Evolutionary conservation across 139 green algal genomes (phyloP), one percentile per base, ranked within the genome.

Genomic region (Chlamydomonas asymmetrica): DNA sequence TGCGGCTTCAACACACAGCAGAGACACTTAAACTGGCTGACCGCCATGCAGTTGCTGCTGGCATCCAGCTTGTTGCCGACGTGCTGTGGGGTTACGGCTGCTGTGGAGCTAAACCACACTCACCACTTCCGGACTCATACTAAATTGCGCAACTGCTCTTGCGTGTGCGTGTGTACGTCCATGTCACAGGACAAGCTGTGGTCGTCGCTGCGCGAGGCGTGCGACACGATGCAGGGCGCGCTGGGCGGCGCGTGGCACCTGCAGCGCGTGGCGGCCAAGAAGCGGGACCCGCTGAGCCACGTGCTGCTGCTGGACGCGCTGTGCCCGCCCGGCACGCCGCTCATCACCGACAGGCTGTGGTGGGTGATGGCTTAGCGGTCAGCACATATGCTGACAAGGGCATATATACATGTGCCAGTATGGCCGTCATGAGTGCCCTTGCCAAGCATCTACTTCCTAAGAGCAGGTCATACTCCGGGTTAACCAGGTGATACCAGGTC

Each of bases 231-330:
- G 65, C 74, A 88, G 31, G 34, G 45, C 16, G 66, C 77, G 23
- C 80, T 76, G 16, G 67, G 93, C 25, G 80, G 86, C 2, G 85
- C 93, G 64, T 98, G 91, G 92, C 92, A 97, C 85, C 73, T 97
- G 74, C 93, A 99, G 84, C 85, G 93, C 0, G 96, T 99, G 60
- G 74, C 98, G 57, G 82, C 83, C 25, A 98, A 98, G 88, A 99
- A 98, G 80, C 87, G 90, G 5, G 96, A 99, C 82, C 95, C 95
- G 4, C 88, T 98, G 2, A 89, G 84, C 0, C 95, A 98, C 63
- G 86, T 91, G 38, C 82, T 91, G n/a, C 97, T 99, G 78, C 76
- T 97, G 50, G 90, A 98, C 54, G 89, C 91, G 34, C 75, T 97
- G 57, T 43, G 82, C 20, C 50, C 35, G 4, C 79, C 77, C 20